Percentiles rank a stretch among this genome's conserved stretches.
Evolutionary conservation across 2,329 filamentous ascomycete species (phyloP).

Genomic region (Ceratocystis cacaofunesta): DNA sequence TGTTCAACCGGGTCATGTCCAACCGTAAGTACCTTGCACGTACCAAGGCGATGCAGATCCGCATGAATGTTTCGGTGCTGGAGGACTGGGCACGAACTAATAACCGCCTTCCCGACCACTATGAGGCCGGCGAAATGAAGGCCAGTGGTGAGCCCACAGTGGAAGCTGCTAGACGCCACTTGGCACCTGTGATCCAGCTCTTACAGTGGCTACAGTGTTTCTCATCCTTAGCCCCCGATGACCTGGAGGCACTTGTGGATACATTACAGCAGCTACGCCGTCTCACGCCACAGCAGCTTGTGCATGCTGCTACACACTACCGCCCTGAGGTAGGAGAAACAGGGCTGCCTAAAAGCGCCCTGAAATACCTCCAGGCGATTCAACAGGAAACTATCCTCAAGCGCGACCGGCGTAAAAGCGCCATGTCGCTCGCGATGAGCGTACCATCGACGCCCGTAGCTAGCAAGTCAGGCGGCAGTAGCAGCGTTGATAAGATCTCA

Average conservation of each 20-base stretch:
- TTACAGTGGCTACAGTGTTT: slow-evolving; percentile 97
- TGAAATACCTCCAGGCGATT: slow-evolving; percentile 69
- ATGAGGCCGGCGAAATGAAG: slow-evolving; percentile 77
- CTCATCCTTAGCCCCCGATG: slow-evolving; percentile 72
- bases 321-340: slow-evolving; percentile 92
- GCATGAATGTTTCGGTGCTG: slow-evolving; percentile 90
- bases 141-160: slow-evolving; percentile 75
- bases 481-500: slow-evolving; percentile 26
- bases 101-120: slow-evolving; percentile 88
- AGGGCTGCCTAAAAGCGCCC: slow-evolving; percentile 69
- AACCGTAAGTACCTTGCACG: slow-evolving; percentile 86
- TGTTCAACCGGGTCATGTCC: slow-evolving; percentile 96
- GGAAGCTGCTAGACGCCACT: slow-evolving; percentile 67
- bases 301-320: slow-evolving; percentile 87
- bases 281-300: slow-evolving; percentile 72
- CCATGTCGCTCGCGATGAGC: slow-evolving; percentile 30
- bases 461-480: slow-evolving; percentile 19
- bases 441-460: slow-evolving; percentile 32
- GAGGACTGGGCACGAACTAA: slow-evolving; percentile 94
- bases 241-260: slow-evolving; percentile 72
- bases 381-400: slow-evolving; percentile 57
- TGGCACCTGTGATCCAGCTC: slow-evolving; percentile 82
- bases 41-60: slow-evolving; percentile 98
- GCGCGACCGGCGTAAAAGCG: slow-evolving; percentile 38
- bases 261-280: slow-evolving; percentile 81